Evolutionary conservation across 345 rosid species (phyloP), one percentile per base, ranked within the genome.

Genomic region (Lumnitzera littorea): DNA sequence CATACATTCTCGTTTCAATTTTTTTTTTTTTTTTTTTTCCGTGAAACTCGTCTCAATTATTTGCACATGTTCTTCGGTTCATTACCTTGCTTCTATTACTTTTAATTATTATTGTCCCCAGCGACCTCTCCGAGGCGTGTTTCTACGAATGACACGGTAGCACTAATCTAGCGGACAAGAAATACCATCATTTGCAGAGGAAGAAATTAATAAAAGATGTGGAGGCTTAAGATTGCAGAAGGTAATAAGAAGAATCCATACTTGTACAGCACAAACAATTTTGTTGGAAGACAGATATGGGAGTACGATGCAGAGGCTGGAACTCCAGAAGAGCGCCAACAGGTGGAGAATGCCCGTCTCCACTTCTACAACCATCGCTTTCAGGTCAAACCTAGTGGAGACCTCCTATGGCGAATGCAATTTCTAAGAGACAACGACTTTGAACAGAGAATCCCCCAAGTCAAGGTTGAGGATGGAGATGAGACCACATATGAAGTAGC

Each of bases 221-320:
- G 75, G 78, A 70, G 41, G 75, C 66, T 74, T 31, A 74, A 63
- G 72, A 53, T 62, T 8, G 78, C 66, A 12, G 72, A 63, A 1
- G 56, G 52, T 1, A 67, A 25, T 27, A 27, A 27, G n/a, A 36
- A 69, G n/a, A 47, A 53, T 46, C 72, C 67, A 17, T 62, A 69
- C 54, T 13, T 69, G 48, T 69, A 56, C 67, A 62, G 66, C 66
- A 67, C 71, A 20, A 67, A 67, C 56, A n/a, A 67, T 66, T 68
- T 24, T 53, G 67, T 62, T 2, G 72, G 72, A 8, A 62, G 72
- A 15, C 72, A 69, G 52, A 62, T 47, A 51, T 69, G 72, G 72
- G 72, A 69, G 67, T 69, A 62, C 49, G 72, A 69, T 55, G 67
- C 67, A 0, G 62, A 62, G 41, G 65, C 60, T 2, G 72, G 67